Conservation (phyloP, 148 eudicot genomes). For the Rhododendron vialii region DNA sequence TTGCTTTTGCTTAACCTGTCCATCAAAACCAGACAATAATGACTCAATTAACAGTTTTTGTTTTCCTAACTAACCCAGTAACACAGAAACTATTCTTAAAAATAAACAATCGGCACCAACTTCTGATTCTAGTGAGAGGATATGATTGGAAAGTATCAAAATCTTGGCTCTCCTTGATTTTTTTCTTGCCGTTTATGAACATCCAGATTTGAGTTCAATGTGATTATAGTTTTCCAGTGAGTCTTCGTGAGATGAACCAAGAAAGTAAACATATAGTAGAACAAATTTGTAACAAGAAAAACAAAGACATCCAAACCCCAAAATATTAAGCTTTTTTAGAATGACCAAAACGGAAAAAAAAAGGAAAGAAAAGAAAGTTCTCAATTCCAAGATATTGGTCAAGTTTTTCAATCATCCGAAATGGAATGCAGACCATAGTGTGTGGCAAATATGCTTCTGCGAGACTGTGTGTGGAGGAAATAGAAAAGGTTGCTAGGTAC, state of each 20-base stretch:
- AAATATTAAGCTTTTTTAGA: neutral
- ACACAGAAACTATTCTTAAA: neutral
- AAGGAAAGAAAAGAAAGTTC: neutral
- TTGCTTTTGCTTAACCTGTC: constrained; percentile 86
- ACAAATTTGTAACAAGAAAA: neutral
- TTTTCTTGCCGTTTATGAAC: neutral
- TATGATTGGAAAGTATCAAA: neutral
- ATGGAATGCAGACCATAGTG: neutral
- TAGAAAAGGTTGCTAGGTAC: neutral
- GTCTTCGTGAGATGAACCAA: neutral
- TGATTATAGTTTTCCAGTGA: neutral
- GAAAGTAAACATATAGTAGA: neutral
- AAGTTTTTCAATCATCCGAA: neutral
- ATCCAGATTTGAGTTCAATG: neutral
- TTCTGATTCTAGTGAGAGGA: neutral
- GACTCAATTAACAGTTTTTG: neutral
- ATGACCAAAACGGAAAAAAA: neutral
- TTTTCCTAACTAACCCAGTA: neutral
- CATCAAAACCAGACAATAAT: constrained; percentile 11
- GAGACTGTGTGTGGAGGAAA: neutral
- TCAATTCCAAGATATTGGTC: neutral
- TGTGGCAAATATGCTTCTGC: neutral
- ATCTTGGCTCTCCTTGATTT: neutral
- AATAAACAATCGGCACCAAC: neutral
- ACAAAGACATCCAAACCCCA: neutral